Conservation (phyloP, 441 rosid species). For the Biscutella laevigata region DNA sequence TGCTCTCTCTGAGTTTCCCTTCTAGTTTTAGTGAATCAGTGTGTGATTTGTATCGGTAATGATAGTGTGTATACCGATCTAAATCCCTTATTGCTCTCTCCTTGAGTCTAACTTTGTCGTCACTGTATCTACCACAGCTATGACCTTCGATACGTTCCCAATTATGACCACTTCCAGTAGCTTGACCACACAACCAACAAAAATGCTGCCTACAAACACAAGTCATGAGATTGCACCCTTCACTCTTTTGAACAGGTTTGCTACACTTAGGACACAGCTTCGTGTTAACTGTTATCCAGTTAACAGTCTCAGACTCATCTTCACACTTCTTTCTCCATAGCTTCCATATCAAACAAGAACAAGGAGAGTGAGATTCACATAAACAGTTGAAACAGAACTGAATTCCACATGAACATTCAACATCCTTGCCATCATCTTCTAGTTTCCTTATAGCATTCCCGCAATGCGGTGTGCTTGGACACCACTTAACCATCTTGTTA, state of each 20-base stretch:
- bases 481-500: no score
- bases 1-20: constrained; percentile 30
- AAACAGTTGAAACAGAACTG: constrained; percentile 66
- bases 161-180: constrained; percentile 49
- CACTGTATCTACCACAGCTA: constrained; percentile 61
- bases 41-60: constrained; percentile 53
- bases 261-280: constrained; percentile 62
- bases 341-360: constrained; percentile 75
- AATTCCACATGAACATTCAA: constrained; percentile 58
- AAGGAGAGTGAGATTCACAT: constrained; percentile 62
- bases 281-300: constrained; percentile 61
- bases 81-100: constrained; percentile 43
- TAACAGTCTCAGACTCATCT: constrained; percentile 59
- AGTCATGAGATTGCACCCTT: constrained; percentile 69
- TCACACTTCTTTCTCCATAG: constrained; percentile 53
- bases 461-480: constrained; percentile 77
- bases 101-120: constrained; percentile 27
- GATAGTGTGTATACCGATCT: constrained; percentile 56
- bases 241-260: constrained; percentile 56
- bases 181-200: constrained; percentile 81
- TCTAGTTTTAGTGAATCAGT: constrained; percentile 55
- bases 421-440: constrained; percentile 36
- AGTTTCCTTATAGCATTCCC: constrained; percentile 57
- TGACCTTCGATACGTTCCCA: constrained; percentile 35
- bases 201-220: constrained; percentile 64